phyloP scores from a whole-genome alignment of 345 rosid species.

The Gossypium raimondii region DNA sequence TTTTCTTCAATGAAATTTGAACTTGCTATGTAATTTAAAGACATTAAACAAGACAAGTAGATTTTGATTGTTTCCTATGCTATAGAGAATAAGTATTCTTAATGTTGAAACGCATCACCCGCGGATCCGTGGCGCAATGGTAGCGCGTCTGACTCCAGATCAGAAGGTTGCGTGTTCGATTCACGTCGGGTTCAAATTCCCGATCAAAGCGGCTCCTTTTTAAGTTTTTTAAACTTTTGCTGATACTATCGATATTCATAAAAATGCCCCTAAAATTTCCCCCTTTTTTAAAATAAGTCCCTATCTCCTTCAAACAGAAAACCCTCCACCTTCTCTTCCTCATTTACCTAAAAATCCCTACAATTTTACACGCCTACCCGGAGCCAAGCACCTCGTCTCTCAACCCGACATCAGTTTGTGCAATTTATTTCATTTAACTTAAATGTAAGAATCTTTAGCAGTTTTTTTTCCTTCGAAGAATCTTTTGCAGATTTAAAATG shows the following conservation, averaged over 20 bases:
- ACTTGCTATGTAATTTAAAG: too few species aligned
- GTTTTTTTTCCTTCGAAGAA: too few species aligned
- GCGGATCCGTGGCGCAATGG: conserved; percentile 96
- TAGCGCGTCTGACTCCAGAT: conserved; percentile 99
- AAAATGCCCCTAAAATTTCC: background rate
- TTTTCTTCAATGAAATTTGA: too few species aligned
- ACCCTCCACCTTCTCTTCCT: background rate
- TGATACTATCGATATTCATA: background rate
- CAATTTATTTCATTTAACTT: too few species aligned
- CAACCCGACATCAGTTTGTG: too few species aligned
- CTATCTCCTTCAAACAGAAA: background rate
- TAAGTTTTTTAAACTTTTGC: background rate
- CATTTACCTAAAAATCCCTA: background rate
- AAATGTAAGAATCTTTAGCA: too few species aligned
- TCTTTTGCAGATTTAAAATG: too few species aligned
- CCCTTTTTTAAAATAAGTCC: background rate
- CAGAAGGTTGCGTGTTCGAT: conserved; percentile 99
- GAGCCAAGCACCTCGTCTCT: too few species aligned
- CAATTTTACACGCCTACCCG: too few species aligned
- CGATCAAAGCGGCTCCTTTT: background rate
- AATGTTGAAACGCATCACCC: fast-evolving
- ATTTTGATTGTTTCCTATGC: background rate
- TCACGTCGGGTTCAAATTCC: conserved; percentile 84
- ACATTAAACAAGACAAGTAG: too few species aligned
- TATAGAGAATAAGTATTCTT: too few species aligned